Evolutionary conservation across 164 flowering plant species (phyloP), one percentile per base, ranked within the genome.

Genomic region (Malania oleifera): DNA sequence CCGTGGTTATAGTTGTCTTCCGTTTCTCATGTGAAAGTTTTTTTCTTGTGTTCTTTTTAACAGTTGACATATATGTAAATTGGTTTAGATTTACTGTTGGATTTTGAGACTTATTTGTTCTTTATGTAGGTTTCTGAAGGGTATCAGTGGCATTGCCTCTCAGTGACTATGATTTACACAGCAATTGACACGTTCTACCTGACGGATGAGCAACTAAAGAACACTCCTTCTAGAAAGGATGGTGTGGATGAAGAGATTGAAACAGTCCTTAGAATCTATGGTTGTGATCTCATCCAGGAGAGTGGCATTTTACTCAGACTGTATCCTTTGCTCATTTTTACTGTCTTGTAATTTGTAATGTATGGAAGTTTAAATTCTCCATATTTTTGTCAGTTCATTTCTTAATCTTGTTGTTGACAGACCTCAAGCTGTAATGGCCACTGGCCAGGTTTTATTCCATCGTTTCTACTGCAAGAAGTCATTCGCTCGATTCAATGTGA

Each of bases 381-480:
- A 23, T 28, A 13, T n/a, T 38, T 35, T 54, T 40, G 3, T 17
- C 20, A 3, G 20, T 56, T 35, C 3, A 20, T 44, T 27, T 45
- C 63, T 77, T 74, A 24, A 57, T 67, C 50, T 22, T 52, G 23
- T 56, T 25, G 2, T 24, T 4, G 43, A 56, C 70, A 89, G 97
- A 66, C 95, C 96, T 35, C 99, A 90, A 71, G 92, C 92, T 17
- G 97, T 86, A n/a, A 90, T 93, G 95, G 99, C 96, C 14, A 88
- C 99, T 19, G 96, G 88, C 10, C 99, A 93, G 70, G 97, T 93
- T 65, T 66, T 90, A 15, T 88, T 93, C 37, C 97, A 93, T 64
- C 91, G 99, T 1, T 93, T 93, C 75, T 90, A 83, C 62, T 93
- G 97, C 85, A 90, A 93, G 81, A 93, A 90, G 59, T 93, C 99